These are phyloP conservation scores for Sporisorium exsertum DNA, from an alignment of 1,284 basidiomycete genomes.

Conservation along the genomic window DNA sequence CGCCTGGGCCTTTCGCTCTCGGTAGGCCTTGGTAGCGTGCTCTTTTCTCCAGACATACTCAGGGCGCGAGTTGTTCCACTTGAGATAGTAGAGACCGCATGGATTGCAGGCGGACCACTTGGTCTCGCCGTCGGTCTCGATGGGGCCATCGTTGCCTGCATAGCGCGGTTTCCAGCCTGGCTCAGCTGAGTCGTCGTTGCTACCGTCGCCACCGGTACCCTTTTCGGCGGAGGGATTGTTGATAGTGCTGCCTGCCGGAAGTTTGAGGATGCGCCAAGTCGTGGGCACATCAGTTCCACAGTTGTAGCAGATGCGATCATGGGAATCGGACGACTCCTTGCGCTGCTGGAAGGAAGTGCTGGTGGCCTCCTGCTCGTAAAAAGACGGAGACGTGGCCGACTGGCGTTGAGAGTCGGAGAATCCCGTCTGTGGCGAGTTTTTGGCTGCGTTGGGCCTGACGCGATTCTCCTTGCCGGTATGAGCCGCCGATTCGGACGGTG, in stretches of 20 bases:
- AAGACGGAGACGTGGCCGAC: slow-evolving; percentile 19
- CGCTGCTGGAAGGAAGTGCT: slow-evolving; percentile 26
- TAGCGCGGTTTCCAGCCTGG: slow-evolving; percentile 28
- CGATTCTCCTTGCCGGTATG: slow-evolving; percentile 45
- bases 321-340: slow-evolving; percentile 20
- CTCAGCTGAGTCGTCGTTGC: slow-evolving; percentile 15
- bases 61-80: slow-evolving; percentile 57
- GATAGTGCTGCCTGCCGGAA: slow-evolving; percentile 48
- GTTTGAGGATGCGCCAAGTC: slow-evolving; percentile 58
- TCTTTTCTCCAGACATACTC: slow-evolving; percentile 56
- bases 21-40: slow-evolving; percentile 37
- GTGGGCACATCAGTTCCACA: slow-evolving; percentile 53
- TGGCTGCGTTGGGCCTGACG: slow-evolving; percentile 1
- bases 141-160: slow-evolving; percentile 15
- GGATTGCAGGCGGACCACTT: slow-evolving; percentile 64
- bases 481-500: slow-evolving; percentile 5
- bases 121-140: slow-evolving; percentile 48
- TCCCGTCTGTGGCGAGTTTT: slow-evolving; percentile 21
- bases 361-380: slow-evolving; percentile 22
- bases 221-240: slow-evolving; percentile 52
- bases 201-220: slow-evolving; percentile 11
- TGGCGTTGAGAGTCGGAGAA: slow-evolving; percentile 18
- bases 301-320: slow-evolving; percentile 60
- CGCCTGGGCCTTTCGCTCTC: slow-evolving; percentile 31
- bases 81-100: slow-evolving; percentile 64